Percentiles rank a stretch among this genome's conserved stretches.
Evolutionary conservation across 306 rosid species (phyloP).

Genomic region (Pyrus bretschneideri): DNA sequence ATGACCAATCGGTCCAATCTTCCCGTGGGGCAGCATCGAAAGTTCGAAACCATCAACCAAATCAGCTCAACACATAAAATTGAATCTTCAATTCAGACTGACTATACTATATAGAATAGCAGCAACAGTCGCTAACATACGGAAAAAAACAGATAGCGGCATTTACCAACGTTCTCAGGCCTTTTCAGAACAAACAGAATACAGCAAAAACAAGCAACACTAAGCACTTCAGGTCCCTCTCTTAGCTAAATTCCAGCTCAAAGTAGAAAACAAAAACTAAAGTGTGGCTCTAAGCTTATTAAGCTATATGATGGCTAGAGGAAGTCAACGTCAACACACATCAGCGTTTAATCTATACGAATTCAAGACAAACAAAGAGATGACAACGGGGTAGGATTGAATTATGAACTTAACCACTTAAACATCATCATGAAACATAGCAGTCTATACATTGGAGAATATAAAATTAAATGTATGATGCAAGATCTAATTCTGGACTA

Average conservation of each 20-base stretch:
- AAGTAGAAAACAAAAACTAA: no score
- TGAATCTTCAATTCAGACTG: neutral
- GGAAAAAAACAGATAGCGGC: neutral
- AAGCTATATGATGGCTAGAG: neutral
- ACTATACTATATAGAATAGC: neutral
- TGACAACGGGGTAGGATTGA: neutral
- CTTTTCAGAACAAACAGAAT: neutral
- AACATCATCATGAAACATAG: neutral
- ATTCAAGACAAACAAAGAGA: neutral
- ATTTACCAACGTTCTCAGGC: neutral
- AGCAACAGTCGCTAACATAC: neutral
- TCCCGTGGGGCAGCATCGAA: neutral
- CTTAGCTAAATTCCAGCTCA: neutral
- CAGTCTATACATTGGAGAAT: neutral
- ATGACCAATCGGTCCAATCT: neutral
- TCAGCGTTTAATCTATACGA: neutral
- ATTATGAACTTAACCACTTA: neutral
- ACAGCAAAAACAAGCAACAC: neutral
- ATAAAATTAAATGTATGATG: neutral
- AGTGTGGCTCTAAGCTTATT: no score
- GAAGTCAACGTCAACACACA: no score
- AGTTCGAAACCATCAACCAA: neutral
- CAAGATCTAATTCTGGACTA: neutral
- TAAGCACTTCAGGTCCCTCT: neutral
- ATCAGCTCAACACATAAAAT: neutral